Base-by-base conservation (phyloP, 306 rosid species). In the Argentina anserina region DNA sequence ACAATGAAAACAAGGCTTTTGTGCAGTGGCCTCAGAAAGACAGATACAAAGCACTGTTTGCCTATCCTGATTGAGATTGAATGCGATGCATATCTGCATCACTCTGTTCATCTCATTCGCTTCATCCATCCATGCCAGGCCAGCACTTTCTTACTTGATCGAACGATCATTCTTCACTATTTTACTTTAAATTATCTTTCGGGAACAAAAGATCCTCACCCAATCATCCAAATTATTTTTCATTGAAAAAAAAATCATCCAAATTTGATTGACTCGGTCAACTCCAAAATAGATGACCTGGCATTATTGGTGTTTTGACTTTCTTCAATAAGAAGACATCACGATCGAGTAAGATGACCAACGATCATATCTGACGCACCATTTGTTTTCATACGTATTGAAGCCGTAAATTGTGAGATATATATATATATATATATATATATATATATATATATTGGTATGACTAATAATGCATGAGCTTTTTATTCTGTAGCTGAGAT, bases 191-290 rank as follows among this genome's bases (percentile, higher is more conserved):
- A 53, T 9, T 17, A 42, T 20, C 15, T 20, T 46, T 45, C 5
- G 6, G 36, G 36, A n/a, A n/a, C 10, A 31, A 31, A 28, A 69
- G 62, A 33, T 34, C 14, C 62, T 34, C 72, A 47, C 6, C 46
- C 62, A 37, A 21, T 47, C n/a, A 33, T 47, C 18, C 60, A 69
- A 31, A 20, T 68, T 45, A n/a, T n/a, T n/a, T n/a, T n/a, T n/a
- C n/a, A n/a, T n/a, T n/a, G n/a, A n/a, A n/a, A n/a, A n/a, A n/a
- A n/a, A n/a, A 37, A 21, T 47, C n/a, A 33, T 47, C 18, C 60
- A 69, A 31, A 20, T 68, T 45, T 45, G n/a, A 68, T 43, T 49
- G 62, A 20, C 61, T 47, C 7, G 36, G 45, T 69, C 73, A 69
- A 49, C 45, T 49, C 18, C 15, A 42, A 42, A 42, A 46, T 46